Base-by-base conservation (phyloP, 2,329 filamentous ascomycete species). In the Ceratocystiopsis brevicomis region DNA sequence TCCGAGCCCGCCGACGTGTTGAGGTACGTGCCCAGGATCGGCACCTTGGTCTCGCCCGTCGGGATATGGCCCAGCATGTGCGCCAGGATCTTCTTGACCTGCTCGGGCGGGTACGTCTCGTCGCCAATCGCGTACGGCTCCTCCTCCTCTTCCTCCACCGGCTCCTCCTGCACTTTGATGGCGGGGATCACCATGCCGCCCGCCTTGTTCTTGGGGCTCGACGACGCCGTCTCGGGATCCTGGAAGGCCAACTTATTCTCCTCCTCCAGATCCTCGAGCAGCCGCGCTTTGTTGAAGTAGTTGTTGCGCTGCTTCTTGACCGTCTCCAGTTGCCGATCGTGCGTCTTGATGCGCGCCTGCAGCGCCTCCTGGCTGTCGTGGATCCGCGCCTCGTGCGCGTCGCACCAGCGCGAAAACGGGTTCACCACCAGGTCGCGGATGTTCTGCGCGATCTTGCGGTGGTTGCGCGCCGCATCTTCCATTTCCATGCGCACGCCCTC, bases 181-280 rank as follows among this genome's bases (percentile, higher is more conserved):
- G 86, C 87, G 25, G 50, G 50, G 37, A 85, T 81, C 19, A 21
- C 19, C 19, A 21, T 21, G 19, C 19, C n/a, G n/a, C n/a, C n/a
- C n/a, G n/a, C 19, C 34, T 61, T 60, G 44, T 67, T 58, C 58
- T 76, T 67, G 3, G 81, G 79, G 58, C 81, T 86, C 33, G 60
- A 66, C 19, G 19, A 21, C 19, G 19, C 19, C 19, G 19, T 21
- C 53, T 79, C 73, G 2, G 86, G 85, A 51, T 87, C 85, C 59
- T 94, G 86, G 62, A 98, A 98, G 36, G 87, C 90, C 44, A 98
- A 72, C 63, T 98, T 96, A 60, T 95, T 94, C 66, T 98, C 92
- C 62, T 98, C 90, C 59, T 98, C 90, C 47, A 96, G 65, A 57
- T 98, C 90, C 59, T 98, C 92, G 8, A 96, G 81, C 48, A 95